Evolutionary conservation across 2,329 filamentous ascomycete genomes (phyloP).

Genomic region (Tricladium varicosporioides): DNA sequence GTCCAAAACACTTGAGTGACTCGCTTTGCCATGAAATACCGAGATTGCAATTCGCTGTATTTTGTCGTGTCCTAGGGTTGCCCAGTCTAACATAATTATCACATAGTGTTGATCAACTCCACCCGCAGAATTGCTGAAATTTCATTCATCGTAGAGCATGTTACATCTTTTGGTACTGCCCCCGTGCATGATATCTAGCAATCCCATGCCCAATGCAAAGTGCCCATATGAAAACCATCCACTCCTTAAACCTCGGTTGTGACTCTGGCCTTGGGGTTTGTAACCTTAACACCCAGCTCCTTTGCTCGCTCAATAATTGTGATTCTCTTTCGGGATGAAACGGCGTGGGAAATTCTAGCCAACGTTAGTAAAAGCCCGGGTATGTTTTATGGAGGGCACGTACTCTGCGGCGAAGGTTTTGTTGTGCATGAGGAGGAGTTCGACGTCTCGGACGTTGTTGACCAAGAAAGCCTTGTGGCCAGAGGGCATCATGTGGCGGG

Average conservation of each 20-base stretch:
- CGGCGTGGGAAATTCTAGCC: slow-evolving; percentile 88
- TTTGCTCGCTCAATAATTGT: slow-evolving; percentile 97
- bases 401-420: slow-evolving; percentile 98
- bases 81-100: not conserved
- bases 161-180: slow-evolving; percentile 32
- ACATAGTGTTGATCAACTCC: not conserved
- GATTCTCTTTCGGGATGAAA: slow-evolving; percentile 98
- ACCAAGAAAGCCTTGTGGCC: slow-evolving; percentile 99
- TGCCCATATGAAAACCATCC: slow-evolving; percentile 30
- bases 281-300: slow-evolving; percentile 99
- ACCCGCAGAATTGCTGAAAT: slow-evolving; percentile 18
- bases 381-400: slow-evolving; percentile 39
- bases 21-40: no score
- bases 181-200: slow-evolving; percentile 33
- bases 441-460: slow-evolving; percentile 92
- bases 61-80: not conserved
- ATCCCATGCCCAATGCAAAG: slow-evolving; percentile 34
- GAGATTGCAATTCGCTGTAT: not conserved
- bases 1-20: no score
- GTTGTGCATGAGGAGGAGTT: slow-evolving; percentile 99
- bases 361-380: slow-evolving; percentile 36
- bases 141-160: slow-evolving; percentile 35
- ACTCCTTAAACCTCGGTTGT: slow-evolving; percentile 78
- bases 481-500: slow-evolving; percentile 96
- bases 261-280: slow-evolving; percentile 98